Evolutionary conservation across 2,329 filamentous ascomycete genomes (phyloP), one percentile per base, ranked within the genome.

Genomic region (Talaromyces sp.): DNA sequence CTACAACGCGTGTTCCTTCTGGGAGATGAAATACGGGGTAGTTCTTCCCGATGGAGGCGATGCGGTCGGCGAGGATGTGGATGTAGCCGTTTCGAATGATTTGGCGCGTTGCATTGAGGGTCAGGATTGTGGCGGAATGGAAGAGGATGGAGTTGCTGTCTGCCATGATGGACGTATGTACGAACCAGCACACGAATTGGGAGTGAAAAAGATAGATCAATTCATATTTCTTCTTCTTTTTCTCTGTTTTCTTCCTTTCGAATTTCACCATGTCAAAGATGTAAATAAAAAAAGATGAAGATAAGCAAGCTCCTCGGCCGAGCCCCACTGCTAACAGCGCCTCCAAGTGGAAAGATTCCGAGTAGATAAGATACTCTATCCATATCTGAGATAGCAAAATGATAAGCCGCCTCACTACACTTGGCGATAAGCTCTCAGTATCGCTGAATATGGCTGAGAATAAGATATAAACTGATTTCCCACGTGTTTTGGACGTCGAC

Each of bases 121-220:
- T 67, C 56, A 70, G 60, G 31, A 70, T 66, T 11, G 69, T 69
- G 4, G 69, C 67, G 14, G 63, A 65, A 63, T 69, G 50, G 31
- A 69, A 67, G 13, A 70, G 58, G 52, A 61, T 70, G 60, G 62
- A 67, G 1, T 7, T 31, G 27, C 27, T 31, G 22, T 43, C 10
- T 56, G 49, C 24, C 61, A 63, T 63, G 24, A 35, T 13, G 35
- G 35, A 37, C 35, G 27, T 37, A 37, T 37, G 9, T 13, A 11
- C 35, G 10, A 13, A 11, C 35, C 9, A 37, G 35, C 10, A 13
- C 35, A 3, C 3, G 35, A 10, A 37, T 11, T 37, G 13, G 13
- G 35, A 13, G 35, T 37, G 2, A 13, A 3, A 6, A 10, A 10
- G 9, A 37, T 3, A 37, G 9, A 7, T 3, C 11, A 49, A 13